Evolutionary conservation across 2,329 filamentous ascomycete genomes (phyloP), one percentile per base, ranked within the genome.

Genomic region (Fusarium cicatricum): DNA sequence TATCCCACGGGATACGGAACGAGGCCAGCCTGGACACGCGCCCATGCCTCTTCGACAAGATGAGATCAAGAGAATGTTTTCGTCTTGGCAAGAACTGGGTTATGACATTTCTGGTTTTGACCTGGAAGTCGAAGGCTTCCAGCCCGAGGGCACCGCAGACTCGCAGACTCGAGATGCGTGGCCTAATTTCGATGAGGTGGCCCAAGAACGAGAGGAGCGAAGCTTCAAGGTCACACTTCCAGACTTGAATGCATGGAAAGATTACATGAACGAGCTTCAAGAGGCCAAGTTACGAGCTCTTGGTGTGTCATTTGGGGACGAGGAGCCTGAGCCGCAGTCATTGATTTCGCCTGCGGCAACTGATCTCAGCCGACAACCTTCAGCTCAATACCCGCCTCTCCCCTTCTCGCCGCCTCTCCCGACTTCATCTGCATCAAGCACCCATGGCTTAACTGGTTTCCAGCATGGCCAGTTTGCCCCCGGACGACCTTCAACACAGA

Each of bases 241-340:
- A 2, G 89, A 91, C 68, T 76, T 89, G 59, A 86, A 88, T 71
- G 82, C 83, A 1, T 87, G 84, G 84, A 89, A 91, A 69, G 81
- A 86, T 21, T 97, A 98, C 73, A 90, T 93, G 54, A 85, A 90
- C 49, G 88, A 90, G 64, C 79, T 98, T 31, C 87, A 91, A 65
- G 95, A 99, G 77, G 92, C 94, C 57, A 99, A 97, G 77, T 81
- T 99, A 46, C 88, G 92, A 58, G 93, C 94, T 44, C 82, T 99
- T 50, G 95, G 95, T 62, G 95, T 98, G 11, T 92, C 87, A 15
- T 82, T 91, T 57, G 90, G 87, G 31, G 87, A 89, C 42, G 89
- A 92, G 6, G 91, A 95, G 45, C 85, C 87, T 11, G 77, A 78
- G 23, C 77, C 84, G 56, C 78, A 83, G 4, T 77, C 81, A 36